Percentiles rank a stretch among this genome's conserved stretches.
Evolutionary conservation across 176 grass and related monocot genomes (phyloP).

Genomic region (Urochloa ruziziensis): DNA sequence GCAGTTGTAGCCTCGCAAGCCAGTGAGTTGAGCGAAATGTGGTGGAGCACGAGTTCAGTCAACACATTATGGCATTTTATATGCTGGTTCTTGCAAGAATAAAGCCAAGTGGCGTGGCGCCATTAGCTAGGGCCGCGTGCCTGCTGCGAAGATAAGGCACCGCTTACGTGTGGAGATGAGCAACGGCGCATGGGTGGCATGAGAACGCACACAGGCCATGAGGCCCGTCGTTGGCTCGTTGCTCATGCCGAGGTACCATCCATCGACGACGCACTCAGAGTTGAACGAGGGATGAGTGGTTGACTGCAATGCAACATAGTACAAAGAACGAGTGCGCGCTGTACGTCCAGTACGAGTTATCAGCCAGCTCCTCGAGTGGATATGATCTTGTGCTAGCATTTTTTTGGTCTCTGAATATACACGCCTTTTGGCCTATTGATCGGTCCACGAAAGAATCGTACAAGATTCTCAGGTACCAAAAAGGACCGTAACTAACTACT

Average conservation of each 20-base stretch:
- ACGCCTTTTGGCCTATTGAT: not conserved
- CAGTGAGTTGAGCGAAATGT: not conserved
- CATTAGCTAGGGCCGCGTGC: constrained; percentile 1
- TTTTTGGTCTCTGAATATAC: not conserved
- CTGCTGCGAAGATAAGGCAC: constrained; percentile 33
- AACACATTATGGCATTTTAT: not conserved
- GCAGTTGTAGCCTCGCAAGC: no score
- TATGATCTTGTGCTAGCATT: not conserved
- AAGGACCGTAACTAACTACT: not conserved
- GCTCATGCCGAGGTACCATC: not conserved
- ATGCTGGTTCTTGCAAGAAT: not conserved
- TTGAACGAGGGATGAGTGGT: constrained; percentile 17
- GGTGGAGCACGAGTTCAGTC: not conserved
- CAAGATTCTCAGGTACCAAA: not conserved
- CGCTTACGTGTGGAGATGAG: constrained; percentile 8
- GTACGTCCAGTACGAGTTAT: not conserved
- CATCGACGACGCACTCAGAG: not conserved
- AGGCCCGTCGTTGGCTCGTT: not conserved
- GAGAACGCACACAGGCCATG: not conserved
- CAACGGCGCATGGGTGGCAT: not conserved
- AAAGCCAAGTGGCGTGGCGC: not conserved
- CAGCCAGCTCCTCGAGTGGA: not conserved
- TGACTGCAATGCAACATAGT: constrained; percentile 22
- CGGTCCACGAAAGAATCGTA: not conserved
- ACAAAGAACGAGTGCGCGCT: no score